phyloP scores from a whole-genome alignment of 345 rosid genomes.

The Linum trigynum region DNA sequence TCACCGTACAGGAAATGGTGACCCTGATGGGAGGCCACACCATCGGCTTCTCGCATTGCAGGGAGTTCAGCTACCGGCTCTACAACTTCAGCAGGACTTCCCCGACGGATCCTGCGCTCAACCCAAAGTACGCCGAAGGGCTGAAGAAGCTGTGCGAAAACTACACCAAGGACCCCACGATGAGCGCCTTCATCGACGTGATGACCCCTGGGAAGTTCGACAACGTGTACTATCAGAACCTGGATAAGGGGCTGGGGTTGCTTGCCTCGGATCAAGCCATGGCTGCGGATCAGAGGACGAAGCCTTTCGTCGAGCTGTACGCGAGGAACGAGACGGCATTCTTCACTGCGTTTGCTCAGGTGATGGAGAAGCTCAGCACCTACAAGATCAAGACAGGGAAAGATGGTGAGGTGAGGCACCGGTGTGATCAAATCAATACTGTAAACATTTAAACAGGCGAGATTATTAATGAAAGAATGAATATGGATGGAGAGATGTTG shows the following conservation, averaged over 20 bases:
- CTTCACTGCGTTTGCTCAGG: neutral
- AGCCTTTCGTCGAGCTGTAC: neutral
- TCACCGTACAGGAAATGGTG: neutral
- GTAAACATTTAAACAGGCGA: neutral
- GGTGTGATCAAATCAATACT: neutral
- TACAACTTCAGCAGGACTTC: neutral
- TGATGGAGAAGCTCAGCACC: conserved; percentile 1
- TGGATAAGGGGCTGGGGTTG: neutral
- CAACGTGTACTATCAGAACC: conserved; percentile 1
- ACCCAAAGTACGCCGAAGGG: conserved; percentile 1
- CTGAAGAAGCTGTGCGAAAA: conserved; percentile 1
- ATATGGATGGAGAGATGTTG: neutral
- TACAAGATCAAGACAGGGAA: conserved; percentile 3
- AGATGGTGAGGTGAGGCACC: neutral
- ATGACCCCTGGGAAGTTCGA: conserved; percentile 4
- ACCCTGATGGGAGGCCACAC: neutral
- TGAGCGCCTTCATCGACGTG: conserved; percentile 2
- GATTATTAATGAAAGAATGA: neutral
- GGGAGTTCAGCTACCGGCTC: neutral
- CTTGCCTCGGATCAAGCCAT: neutral
- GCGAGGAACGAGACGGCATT: conserved; percentile 1
- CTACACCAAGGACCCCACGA: neutral
- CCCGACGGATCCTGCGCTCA: neutral
- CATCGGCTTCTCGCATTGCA: conserved; percentile 4
- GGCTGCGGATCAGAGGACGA: neutral